Base-by-base conservation (phyloP, 129 eudicot species). In the Flaveria trinervia region DNA sequence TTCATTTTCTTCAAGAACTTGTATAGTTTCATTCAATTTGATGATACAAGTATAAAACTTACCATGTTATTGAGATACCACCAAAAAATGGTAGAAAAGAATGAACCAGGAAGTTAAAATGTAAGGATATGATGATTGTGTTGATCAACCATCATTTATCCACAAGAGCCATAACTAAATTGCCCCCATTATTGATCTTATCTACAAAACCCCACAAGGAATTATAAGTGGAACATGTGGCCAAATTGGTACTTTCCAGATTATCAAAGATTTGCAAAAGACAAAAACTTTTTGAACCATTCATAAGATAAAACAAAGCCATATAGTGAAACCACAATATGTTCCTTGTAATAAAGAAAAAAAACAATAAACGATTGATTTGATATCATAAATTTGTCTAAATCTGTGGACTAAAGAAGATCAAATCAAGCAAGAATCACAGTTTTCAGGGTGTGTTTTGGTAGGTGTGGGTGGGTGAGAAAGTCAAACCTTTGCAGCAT, bases 401-500 rank as follows among this genome's bases (percentile, higher is more conserved):
- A 56, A 77, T 68, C 46, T 72, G 26, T 70, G 71, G 69, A 46
- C 51, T 28, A 70, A 45, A 44, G 65, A 20, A 55, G 69, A 48
- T 64, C 57, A 79, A 50, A 81, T 50, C 55, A 60, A 17, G 16
- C 46, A 75, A 52, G 25, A 70, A 52, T 7, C 12, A 51, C 20
- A 73, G 41, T 36, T 36, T 36, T 36, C 5, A 36, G 41, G 5
- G 41, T 36, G 7, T 36, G 41, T 36, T 36, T 36, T 36, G 5
- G 41, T 36, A 36, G 41, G 41, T 36, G 41, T 36, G 41, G 39
- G 41, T 36, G 41, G 41, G 41, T 36, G 13, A 13, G 0, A 67
- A 74, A 65, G 62, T 70, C 36, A 54, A 71, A 95, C 99, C 97
- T 83, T 88, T 74, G 85, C 88, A 14, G 96, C 86, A 76, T 79